Base-by-base conservation (phyloP, 768 basidiomycete species). In the Omphalotus guepiniiformis region DNA sequence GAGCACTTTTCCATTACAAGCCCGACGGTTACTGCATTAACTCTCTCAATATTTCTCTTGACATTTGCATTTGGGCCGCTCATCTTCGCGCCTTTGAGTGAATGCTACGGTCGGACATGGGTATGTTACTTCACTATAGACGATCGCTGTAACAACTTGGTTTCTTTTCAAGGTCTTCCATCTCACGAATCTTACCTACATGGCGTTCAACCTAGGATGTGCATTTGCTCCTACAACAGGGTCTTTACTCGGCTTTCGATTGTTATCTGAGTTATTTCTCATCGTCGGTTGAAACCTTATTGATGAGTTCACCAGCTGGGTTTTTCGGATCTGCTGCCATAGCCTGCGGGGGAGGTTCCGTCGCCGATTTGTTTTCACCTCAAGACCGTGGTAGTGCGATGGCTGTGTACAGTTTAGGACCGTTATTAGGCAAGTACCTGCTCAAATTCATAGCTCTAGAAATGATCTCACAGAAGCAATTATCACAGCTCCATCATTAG, bases 11-110 rank as follows among this genome's bases (percentile, higher is more conserved):
- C 63, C 21, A 78, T 85, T 44, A 74, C 72, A 1, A 77, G 61
- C 58, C 59, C 75, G 30, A 80, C 82, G 0, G 53, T 79, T 2
- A 49, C 74, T 13, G 78, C 76, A 3, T 59, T 86, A 63, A 82
- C 79, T 2, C 63, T 87, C 37, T 79, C 77, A 53, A 73, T 85
- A 12, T 86, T 82, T 59, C 63, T 87, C 30, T 58, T 84, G 1
- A 78, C 85, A 0, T 85, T 79, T 57, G 83, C 80, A 6, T 55
- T 85, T 13, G 83, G 79, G 53, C 64, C 62, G 2, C 47, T 64
- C 21, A 16, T 65, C 27, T 52, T 62, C 15, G 59, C 55, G 11
- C 65, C 67, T 1, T 49, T 76, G 26, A 76, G 76, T 2, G 79
- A 82, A 58, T 74, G 79, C 53, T 80, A 76, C 49, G 76, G 80